Evolutionary conservation across 306 rosid genomes (phyloP).

Genomic region (Alnus glutinosa): DNA sequence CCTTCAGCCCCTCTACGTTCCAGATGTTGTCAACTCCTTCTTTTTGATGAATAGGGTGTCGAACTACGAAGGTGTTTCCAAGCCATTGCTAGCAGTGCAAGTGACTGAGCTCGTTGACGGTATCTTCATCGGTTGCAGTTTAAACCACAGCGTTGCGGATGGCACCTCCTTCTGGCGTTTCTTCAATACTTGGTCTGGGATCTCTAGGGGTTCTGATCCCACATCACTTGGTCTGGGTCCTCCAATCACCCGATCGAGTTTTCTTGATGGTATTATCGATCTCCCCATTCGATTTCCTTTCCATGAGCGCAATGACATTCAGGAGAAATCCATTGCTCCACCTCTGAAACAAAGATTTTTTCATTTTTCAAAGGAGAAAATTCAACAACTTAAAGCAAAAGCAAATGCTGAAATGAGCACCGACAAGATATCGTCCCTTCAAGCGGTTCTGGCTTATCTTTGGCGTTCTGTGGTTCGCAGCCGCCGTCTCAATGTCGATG

Average conservation of each 20-base stretch:
- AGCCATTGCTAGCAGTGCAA: background rate
- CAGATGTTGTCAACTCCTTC: background rate
- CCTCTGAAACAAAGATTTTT: background rate
- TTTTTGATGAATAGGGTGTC: background rate
- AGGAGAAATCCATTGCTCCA: no score
- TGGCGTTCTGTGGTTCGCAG: constrained; percentile 1
- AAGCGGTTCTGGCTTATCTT: constrained; percentile 14
- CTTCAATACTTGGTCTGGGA: background rate
- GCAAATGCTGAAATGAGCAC: constrained; percentile 15
- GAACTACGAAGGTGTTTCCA: constrained; percentile 1
- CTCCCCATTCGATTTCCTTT: background rate
- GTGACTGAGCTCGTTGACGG: background rate
- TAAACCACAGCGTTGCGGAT: background rate
- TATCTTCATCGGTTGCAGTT: background rate
- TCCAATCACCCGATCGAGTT: background rate
- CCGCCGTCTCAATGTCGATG: background rate
- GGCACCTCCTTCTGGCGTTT: constrained; percentile 7
- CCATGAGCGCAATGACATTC: no score
- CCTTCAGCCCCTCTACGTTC: background rate
- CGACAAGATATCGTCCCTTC: constrained; percentile 6
- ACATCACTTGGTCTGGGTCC: background rate
- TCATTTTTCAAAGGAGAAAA: constrained; percentile 5
- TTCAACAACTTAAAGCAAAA: constrained; percentile 6
- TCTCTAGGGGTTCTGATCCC: constrained; percentile 1
- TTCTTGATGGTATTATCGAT: background rate